Evolutionary conservation across 163 green algal species (phyloP), one percentile per base, ranked within the genome.

Genomic region (Scenedesmus sp.): DNA sequence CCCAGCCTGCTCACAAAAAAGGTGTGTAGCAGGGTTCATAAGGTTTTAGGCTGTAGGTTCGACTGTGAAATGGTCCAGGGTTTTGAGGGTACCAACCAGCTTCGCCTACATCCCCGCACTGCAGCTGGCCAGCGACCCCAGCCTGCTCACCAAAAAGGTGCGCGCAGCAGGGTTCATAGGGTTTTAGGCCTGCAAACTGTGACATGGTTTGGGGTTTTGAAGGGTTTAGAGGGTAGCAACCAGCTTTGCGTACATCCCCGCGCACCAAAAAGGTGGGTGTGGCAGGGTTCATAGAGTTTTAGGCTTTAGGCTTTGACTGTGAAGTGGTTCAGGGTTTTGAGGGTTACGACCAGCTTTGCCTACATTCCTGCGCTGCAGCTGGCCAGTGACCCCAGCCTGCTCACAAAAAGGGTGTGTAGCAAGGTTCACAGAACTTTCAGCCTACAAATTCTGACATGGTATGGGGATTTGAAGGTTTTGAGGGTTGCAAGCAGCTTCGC

Each of bases 81-180:
- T 5, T 98, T 99, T 92, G 98, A 99, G 92, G 97, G 34, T 46
- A 46, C 34, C 34, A 46, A 46, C 97, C 0, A 96, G 94, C 79
- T 99, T 98, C 92, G 98, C 96, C 5, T 96, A 99, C 91, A 97
- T 99, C 52, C 96, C 98, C n/a, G 98, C 97, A 12, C 95, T 99
- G 76, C 99, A 99, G 85, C 94, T 96, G 62, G 94, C 94, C 12
- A 95, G 92, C 79, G 94, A 96, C 9, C 7, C 7, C 57, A 23
- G 4, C 10, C 54, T 67, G 54, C 3, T 67, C 2, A 97, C 96
- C 46, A 99, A 99, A 87, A 99, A 98, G 97, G 97, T 97, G 86
- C 57, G 82, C 34, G 82, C 34, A 46, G 34, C 34, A 46, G 34
- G 34, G 34, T 46, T 46, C 34, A 46, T 46, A 46, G 34, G 34